These are phyloP conservation scores for Aegilops longissima DNA, from an alignment of 176 grass and related monocot genomes.

Conservation along the genomic window DNA sequence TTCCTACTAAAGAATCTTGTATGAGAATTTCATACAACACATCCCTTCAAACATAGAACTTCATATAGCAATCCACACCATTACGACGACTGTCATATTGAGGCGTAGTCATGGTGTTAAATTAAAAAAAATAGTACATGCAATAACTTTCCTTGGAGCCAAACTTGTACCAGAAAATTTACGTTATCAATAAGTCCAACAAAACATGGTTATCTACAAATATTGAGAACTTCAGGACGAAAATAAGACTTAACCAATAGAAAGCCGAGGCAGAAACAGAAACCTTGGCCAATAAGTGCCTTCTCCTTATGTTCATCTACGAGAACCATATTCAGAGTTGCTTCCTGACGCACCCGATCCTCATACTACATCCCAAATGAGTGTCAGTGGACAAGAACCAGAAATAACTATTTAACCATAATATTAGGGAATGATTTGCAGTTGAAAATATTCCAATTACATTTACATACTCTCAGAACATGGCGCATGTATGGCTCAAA, in stretches of 20 bases:
- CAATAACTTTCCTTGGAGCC: slow-evolving; percentile 6
- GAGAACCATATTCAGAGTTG: no score
- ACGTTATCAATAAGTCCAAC: not conserved
- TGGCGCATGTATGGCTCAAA: slow-evolving; percentile 63
- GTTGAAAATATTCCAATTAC: slow-evolving; percentile 17
- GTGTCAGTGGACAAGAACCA: slow-evolving; percentile 13
- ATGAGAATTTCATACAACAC: no score
- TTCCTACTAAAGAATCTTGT: no score
- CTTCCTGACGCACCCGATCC: slow-evolving; percentile 13
- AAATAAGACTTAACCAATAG: no score
- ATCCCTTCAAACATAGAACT: no score
- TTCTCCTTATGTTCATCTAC: no score
- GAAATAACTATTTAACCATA: not conserved
- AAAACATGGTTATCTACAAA: not conserved
- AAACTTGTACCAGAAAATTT: slow-evolving; percentile 4
- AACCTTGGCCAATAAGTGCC: no score
- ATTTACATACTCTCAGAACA: slow-evolving; percentile 64
- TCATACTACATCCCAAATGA: slow-evolving; percentile 66
- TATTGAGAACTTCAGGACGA: not conserved
- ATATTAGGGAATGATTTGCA: not conserved
- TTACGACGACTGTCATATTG: no score
- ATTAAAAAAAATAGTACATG: no score
- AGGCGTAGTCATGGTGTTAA: not conserved
- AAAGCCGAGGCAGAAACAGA: no score
- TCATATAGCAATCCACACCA: no score